phyloP scores from a whole-genome alignment of 768 basidiomycete genomes.

The Cyclocybe aegerita region DNA sequence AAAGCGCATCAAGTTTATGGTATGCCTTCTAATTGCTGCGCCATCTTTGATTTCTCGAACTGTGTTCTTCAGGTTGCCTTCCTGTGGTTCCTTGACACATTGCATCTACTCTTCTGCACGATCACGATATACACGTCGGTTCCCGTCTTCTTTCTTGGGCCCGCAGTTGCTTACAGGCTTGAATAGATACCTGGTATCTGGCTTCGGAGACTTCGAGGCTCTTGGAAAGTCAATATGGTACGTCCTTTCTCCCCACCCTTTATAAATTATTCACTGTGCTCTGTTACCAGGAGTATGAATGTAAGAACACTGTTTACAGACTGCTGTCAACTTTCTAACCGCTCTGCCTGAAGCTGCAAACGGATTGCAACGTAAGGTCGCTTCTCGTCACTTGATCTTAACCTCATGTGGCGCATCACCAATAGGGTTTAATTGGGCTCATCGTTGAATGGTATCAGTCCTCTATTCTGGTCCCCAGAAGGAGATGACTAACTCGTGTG shows the following conservation, averaged over 20 bases:
- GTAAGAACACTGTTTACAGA: slow-evolving; percentile 18
- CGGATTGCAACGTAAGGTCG: slow-evolving; percentile 44
- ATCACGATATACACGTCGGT: slow-evolving; percentile 46
- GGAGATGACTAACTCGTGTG: background rate
- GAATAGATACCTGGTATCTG: slow-evolving; percentile 45
- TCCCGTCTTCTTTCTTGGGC: background rate
- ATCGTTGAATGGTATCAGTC: slow-evolving; percentile 44
- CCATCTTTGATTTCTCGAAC: background rate
- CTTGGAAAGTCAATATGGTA: slow-evolving; percentile 41
- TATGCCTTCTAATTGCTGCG: slow-evolving; percentile 16
- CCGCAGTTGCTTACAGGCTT: background rate
- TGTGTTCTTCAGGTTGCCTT: slow-evolving; percentile 29
- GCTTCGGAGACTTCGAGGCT: slow-evolving; percentile 37
- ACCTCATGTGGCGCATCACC: background rate
- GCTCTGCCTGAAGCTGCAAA: slow-evolving; percentile 38
- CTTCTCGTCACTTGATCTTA: background rate
- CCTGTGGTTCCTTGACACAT: slow-evolving; percentile 42
- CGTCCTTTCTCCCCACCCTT: slow-evolving; percentile 7
- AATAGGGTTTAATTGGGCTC: slow-evolving; percentile 46
- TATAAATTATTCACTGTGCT: background rate
- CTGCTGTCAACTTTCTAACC: slow-evolving; percentile 11
- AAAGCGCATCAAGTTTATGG: slow-evolving; percentile 37
- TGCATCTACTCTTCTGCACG: slow-evolving; percentile 43
- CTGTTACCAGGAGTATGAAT: slow-evolving; percentile 39
- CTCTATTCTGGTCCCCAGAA: background rate